A percentile compares a stretch with the other conserved stretches of the same genome.
phyloP scores from a whole-genome alignment of 371 early-diverging fungal species.

The Syncephalastrum sp. region DNA sequence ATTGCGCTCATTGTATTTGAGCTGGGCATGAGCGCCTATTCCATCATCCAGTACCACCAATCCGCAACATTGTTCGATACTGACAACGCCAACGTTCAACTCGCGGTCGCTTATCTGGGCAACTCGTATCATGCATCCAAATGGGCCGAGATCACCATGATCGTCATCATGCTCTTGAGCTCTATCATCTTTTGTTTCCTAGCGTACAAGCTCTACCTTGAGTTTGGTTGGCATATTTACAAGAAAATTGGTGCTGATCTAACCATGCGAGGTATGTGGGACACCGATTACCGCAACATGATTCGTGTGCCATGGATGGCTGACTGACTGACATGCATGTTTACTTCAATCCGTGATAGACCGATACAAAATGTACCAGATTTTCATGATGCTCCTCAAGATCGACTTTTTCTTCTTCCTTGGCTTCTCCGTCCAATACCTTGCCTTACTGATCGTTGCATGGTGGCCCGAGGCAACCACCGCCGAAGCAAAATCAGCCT shows the following conservation, averaged over 20 bases:
- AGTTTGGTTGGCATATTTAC: constrained; percentile 85
- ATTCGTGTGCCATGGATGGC: neutral
- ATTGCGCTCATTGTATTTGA: constrained; percentile 50
- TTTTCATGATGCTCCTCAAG: constrained; percentile 86
- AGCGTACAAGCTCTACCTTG: constrained; percentile 50
- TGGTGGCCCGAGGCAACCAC: constrained; percentile 42
- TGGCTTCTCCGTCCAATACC: constrained; percentile 85
- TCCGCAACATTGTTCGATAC: constrained; percentile 38
- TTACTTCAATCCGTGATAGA: constrained; percentile 24
- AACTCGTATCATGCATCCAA: constrained; percentile 33
- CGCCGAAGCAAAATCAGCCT: constrained; percentile 60
- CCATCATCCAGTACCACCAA: constrained; percentile 51
- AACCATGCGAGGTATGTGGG: constrained; percentile 71
- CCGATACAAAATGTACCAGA: constrained; percentile 83
- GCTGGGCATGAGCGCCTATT: constrained; percentile 48
- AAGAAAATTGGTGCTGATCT: constrained; percentile 93
- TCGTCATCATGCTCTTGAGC: constrained; percentile 37
- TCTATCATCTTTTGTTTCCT: constrained; percentile 37
- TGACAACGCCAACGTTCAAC: constrained; percentile 17
- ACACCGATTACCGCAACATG: neutral
- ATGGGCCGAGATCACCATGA: constrained; percentile 51
- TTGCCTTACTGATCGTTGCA: constrained; percentile 68
- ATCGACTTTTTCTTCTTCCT: constrained; percentile 87
- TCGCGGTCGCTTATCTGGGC: constrained; percentile 31
- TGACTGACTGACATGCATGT: too few species aligned